Conservation (phyloP, 306 rosid species). For the Quillaja saponaria region DNA sequence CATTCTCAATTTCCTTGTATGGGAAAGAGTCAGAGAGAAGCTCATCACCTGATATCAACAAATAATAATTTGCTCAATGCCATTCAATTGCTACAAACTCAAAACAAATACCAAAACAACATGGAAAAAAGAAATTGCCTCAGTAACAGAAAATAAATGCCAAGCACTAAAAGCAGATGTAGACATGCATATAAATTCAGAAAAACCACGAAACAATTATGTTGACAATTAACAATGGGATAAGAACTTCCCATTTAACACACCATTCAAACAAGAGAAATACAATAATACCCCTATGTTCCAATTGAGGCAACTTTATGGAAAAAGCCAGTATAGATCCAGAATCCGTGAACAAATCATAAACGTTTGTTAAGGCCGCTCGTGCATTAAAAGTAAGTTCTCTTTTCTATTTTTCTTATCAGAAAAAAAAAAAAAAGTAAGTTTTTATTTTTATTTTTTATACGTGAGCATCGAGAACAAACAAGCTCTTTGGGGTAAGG, state of each 20-base stretch:
- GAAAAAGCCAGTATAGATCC: too few species aligned
- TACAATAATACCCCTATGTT: too few species aligned
- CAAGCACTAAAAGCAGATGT: background rate
- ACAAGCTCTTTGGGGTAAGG: background rate
- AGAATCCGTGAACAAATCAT: too few species aligned
- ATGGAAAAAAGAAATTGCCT: background rate
- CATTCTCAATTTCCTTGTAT: slow-evolving; percentile 66
- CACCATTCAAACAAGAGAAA: too few species aligned
- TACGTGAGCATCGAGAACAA: too few species aligned
- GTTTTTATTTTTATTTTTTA: too few species aligned
- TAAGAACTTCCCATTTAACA: too few species aligned
- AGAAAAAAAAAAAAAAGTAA: too few species aligned
- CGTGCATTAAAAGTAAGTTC: background rate
- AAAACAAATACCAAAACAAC: slow-evolving; percentile 3
- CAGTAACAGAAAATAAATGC: background rate
- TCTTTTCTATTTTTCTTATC: too few species aligned
- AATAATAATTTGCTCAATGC: background rate
- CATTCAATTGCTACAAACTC: background rate
- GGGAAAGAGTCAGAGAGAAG: slow-evolving; percentile 82
- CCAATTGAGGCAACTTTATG: too few species aligned
- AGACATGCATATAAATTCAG: background rate
- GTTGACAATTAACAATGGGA: too few species aligned
- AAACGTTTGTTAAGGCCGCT: too few species aligned
- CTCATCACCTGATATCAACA: slow-evolving; percentile 59
- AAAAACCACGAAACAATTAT: background rate